phyloP scores from a whole-genome alignment of 225 moss, liverwort and hornwort species.

The Antitrichia curtipendula region DNA sequence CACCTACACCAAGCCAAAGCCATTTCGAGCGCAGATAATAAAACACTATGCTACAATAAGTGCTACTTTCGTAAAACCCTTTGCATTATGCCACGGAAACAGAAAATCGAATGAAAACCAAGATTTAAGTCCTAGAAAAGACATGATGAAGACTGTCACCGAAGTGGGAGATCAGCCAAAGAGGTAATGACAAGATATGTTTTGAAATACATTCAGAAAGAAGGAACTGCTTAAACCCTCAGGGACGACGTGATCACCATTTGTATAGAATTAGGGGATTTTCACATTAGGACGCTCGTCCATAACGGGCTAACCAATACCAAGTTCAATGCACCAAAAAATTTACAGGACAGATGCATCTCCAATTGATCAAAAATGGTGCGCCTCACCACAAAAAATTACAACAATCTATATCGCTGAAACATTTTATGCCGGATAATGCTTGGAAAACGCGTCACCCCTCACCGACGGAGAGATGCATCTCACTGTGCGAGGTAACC shows the following conservation, averaged over 20 bases:
- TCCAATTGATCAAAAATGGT: neutral
- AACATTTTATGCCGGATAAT: neutral
- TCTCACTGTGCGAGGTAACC: neutral
- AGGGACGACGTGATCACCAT: neutral
- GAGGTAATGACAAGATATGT: neutral
- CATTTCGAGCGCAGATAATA: neutral
- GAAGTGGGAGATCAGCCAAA: neutral
- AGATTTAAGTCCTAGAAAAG: neutral
- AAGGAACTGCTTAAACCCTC: neutral
- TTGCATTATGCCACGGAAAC: neutral
- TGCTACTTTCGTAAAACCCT: neutral
- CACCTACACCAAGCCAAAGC: neutral
- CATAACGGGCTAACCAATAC: neutral
- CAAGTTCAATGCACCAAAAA: neutral
- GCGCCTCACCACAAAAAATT: neutral
- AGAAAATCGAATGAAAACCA: neutral
- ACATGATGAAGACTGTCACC: neutral
- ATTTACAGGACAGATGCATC: neutral
- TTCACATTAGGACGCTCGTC: neutral
- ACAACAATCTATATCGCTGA: neutral
- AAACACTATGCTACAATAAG: neutral
- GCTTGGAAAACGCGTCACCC: neutral
- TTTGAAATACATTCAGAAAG: neutral
- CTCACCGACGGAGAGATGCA: neutral
- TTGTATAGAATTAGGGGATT: neutral